Evolutionary conservation across 2,329 filamentous ascomycete genomes (phyloP).

Genomic region (Colletotrichum camelliae): DNA sequence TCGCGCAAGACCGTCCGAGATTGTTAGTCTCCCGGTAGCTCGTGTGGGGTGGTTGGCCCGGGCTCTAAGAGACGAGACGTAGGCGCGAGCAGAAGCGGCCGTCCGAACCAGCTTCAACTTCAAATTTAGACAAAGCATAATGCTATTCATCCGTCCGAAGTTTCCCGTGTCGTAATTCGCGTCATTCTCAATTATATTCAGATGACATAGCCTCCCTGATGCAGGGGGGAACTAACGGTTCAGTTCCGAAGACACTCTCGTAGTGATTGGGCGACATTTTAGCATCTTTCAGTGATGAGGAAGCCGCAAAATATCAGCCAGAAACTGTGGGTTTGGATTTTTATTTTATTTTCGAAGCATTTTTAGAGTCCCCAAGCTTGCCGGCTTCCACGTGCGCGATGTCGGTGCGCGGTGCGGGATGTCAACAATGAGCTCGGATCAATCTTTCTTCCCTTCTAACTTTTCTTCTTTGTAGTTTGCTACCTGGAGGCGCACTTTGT

Average conservation of each 20-base stretch:
- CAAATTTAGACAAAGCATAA: neutral
- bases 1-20: neutral
- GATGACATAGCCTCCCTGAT: neutral
- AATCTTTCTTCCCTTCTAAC: too few relatives aligned
- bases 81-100: neutral
- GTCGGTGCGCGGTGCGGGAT: neutral
- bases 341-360: neutral
- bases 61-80: neutral
- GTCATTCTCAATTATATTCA: neutral
- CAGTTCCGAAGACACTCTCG: fast-evolving
- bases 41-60: neutral
- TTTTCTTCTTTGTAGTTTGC: too few relatives aligned
- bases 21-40: neutral
- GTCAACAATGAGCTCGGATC: neutral
- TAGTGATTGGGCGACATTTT: fast-evolving
- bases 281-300: neutral
- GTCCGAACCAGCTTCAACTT: neutral
- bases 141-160: neutral
- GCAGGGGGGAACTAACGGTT: neutral
- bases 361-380: fast-evolving
- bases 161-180: neutral
- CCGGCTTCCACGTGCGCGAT: neutral
- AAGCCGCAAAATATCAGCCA: neutral
- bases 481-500: too few relatives aligned
- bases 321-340: neutral